A percentile compares a stretch with the other conserved stretches of the same genome.
phyloP scores from a whole-genome alignment of 305 asterid genomes.

The Rubia balearica region DNA sequence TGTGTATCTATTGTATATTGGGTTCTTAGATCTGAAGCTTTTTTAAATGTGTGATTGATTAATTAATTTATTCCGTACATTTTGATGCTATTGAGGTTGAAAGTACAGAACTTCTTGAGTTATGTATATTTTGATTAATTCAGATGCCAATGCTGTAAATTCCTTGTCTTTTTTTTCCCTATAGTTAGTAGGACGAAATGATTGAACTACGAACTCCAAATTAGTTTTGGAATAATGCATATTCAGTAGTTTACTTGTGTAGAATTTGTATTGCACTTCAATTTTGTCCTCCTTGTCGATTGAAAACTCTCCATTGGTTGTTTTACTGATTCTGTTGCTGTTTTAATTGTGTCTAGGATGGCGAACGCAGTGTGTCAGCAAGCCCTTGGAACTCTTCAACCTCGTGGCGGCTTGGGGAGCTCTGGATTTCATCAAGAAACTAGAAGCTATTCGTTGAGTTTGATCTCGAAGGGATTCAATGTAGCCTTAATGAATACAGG shows the following conservation, averaged over 20 bases:
- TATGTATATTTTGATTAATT: background rate
- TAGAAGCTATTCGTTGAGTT: conserved; percentile 44
- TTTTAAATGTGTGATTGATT: background rate
- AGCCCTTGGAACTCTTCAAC: conserved; percentile 44
- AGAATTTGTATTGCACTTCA: background rate
- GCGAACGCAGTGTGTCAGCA: conserved; percentile 52
- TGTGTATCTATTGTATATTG: background rate
- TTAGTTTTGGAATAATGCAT: background rate
- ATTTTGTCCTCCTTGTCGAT: background rate
- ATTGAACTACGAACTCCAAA: background rate
- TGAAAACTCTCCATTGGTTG: conserved; percentile 1
- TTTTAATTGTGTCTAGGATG: conserved; percentile 44
- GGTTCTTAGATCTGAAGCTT: conserved; percentile 12
- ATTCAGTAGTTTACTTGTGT: background rate
- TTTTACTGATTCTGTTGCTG: conserved; percentile 10
- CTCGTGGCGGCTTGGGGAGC: conserved; percentile 30
- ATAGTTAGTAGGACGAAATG: background rate
- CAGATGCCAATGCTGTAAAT: background rate
- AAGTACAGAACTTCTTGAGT: background rate
- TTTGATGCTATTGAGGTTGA: background rate
- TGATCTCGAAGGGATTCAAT: conserved; percentile 47
- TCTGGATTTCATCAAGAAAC: conserved; percentile 42
- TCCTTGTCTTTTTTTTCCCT: background rate
- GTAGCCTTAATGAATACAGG: conserved; percentile 27
- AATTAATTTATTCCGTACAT: background rate